These are phyloP conservation scores for Aspergillus neoniger DNA, from an alignment of 2,329 filamentous ascomycete genomes.

Conservation along the genomic window DNA sequence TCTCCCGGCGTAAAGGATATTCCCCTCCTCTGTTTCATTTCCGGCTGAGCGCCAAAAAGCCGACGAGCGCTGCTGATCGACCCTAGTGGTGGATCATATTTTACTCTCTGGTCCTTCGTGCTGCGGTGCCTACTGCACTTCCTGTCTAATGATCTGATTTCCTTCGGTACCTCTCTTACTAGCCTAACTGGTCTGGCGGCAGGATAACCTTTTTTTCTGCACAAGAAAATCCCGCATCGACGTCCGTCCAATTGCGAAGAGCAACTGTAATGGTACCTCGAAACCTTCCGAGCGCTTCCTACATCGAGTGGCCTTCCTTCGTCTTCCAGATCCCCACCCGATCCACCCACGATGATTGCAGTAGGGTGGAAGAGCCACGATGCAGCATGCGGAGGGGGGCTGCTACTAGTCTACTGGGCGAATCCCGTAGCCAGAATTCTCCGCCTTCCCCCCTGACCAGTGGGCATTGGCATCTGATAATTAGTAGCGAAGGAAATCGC, in stretches of 20 bases:
- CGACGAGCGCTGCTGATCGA: slow-evolving; percentile 5
- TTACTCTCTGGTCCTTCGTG: background rate
- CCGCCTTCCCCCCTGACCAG: slow-evolving; percentile 13
- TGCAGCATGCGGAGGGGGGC: background rate
- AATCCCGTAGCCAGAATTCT: slow-evolving; percentile 6
- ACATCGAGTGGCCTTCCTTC: slow-evolving; percentile 6
- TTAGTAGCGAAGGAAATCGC: slow-evolving; percentile 3
- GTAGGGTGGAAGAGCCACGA: slow-evolving; percentile 1
- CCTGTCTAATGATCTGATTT: slow-evolving; percentile 5
- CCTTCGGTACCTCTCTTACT: background rate
- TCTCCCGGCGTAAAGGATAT: background rate
- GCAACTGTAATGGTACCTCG: background rate
- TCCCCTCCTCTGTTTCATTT: background rate
- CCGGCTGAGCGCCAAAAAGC: background rate
- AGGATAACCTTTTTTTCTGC: slow-evolving; percentile 8
- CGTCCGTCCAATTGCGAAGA: background rate
- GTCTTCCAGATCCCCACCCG: slow-evolving; percentile 1
- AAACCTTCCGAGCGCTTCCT: slow-evolving; percentile 1
- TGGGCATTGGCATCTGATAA: slow-evolving; percentile 7
- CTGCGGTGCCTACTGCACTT: background rate
- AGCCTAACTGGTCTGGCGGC: background rate
- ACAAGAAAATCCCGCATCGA: slow-evolving; percentile 8
- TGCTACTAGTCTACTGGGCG: background rate
- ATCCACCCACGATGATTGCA: slow-evolving; percentile 8
- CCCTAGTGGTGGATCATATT: slow-evolving; percentile 8